Percentiles rank a stretch among this genome's conserved stretches.
These are phyloP conservation scores for Isatis lusitanica DNA, from an alignment of 441 rosid species.

Conservation along the genomic window DNA sequence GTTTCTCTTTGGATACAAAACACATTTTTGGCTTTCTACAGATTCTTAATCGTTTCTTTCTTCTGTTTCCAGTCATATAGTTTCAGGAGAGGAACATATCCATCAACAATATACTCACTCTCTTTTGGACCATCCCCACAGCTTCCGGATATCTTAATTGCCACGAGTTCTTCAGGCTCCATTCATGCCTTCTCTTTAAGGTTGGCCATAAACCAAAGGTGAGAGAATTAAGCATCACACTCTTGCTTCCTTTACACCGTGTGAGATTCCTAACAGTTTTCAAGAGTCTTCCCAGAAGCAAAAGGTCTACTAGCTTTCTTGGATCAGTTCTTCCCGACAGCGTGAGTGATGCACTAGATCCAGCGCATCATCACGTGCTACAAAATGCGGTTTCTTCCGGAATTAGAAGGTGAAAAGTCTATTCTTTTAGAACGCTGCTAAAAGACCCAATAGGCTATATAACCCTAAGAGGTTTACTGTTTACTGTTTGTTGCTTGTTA, in stretches of 20 bases:
- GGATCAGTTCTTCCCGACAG: constrained; percentile 80
- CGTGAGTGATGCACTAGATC: constrained; percentile 78
- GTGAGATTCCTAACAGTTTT: neutral
- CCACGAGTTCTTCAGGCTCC: constrained; percentile 85
- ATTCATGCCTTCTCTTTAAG: constrained; percentile 72
- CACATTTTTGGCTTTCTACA: neutral
- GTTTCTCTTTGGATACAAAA: neutral
- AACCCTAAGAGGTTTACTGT: neutral
- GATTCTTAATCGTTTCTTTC: constrained; percentile 24
- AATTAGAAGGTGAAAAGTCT: constrained; percentile 59
- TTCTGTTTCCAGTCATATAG: constrained; percentile 59
- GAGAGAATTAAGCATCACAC: constrained; percentile 24
- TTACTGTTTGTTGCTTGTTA: neutral
- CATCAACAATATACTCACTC: constrained; percentile 80
- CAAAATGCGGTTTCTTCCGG: constrained; percentile 67
- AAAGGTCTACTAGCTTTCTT: constrained; percentile 68
- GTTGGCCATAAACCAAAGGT: constrained; percentile 74
- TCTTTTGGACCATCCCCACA: constrained; percentile 76
- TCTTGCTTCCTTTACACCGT: neutral
- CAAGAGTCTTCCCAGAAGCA: constrained; percentile 42
- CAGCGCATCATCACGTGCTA: constrained; percentile 76
- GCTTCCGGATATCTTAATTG: constrained; percentile 76
- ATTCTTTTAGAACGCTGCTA: neutral
- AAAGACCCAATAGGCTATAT: neutral
- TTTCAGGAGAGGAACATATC: constrained; percentile 83